A percentile compares a stretch with the other conserved stretches of the same genome.
Conservation (phyloP, 495 filamentous ascomycete species). For the Lepraria neglecta region DNA sequence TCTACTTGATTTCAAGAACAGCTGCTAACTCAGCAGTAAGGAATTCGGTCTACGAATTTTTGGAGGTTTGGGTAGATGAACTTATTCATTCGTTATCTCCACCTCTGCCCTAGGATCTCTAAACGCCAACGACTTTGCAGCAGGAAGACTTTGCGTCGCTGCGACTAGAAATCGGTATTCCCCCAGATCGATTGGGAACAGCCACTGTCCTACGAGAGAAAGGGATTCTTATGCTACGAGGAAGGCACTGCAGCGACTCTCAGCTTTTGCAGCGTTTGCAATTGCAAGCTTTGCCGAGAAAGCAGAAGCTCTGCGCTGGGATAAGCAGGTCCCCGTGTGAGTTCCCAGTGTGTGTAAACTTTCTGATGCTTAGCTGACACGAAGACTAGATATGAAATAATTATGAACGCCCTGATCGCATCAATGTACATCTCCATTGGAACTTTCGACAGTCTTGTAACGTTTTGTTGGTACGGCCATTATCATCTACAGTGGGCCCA, state of each 20-base stretch:
- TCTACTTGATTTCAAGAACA: not conserved
- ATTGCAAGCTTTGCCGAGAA: not conserved
- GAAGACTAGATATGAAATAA: slow-evolving; percentile 1
- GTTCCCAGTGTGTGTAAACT: not conserved
- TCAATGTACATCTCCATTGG: slow-evolving; percentile 2
- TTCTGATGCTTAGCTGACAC: not conserved
- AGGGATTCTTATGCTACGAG: not conserved
- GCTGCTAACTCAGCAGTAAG: not conserved
- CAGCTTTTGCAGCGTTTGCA: not conserved
- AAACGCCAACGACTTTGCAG: slow-evolving; percentile 22
- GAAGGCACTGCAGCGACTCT: not conserved
- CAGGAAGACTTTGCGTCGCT: slow-evolving; percentile 7
- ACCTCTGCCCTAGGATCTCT: slow-evolving; percentile 20
- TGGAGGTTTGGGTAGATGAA: not conserved
- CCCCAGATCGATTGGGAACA: slow-evolving; percentile 5
- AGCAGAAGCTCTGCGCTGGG: slow-evolving; percentile 8
- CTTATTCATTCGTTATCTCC: slow-evolving; percentile 20
- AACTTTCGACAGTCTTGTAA: slow-evolving; percentile 12
- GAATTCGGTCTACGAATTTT: slow-evolving; percentile 15
- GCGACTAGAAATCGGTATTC: slow-evolving; percentile 13
- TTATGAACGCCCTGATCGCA: not conserved
- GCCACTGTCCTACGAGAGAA: slow-evolving; percentile 9
- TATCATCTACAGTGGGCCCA: not conserved
- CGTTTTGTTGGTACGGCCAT: not conserved
- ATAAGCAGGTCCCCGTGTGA: slow-evolving; percentile 13